These are phyloP conservation scores for Tetrapyrgos nigripes DNA, from an alignment of 1,284 basidiomycete species.

Conservation along the genomic window DNA sequence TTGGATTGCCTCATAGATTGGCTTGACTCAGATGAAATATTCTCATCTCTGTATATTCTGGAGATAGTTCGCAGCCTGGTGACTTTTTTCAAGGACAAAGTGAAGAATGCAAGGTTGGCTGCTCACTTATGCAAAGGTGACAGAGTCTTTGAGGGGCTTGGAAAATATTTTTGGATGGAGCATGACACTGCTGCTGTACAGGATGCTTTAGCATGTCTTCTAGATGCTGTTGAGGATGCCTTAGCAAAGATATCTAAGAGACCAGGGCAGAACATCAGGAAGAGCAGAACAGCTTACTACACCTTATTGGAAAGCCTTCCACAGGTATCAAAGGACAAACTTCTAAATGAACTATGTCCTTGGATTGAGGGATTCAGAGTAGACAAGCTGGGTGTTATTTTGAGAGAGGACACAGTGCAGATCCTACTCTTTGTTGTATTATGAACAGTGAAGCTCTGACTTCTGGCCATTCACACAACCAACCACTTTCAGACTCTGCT, in stretches of 20 bases:
- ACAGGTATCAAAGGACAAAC: neutral
- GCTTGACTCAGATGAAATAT: slow-evolving; percentile 1
- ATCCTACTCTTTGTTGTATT: neutral
- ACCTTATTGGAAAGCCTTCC: neutral
- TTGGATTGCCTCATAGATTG: slow-evolving; percentile 1
- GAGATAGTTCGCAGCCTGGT: neutral
- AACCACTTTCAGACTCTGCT: neutral
- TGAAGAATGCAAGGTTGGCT: too few relatives aligned
- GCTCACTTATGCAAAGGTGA: neutral
- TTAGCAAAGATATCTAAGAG: neutral
- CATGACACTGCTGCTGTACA: neutral
- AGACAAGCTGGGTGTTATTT: neutral
- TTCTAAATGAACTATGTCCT: neutral
- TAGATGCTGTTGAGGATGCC: neutral
- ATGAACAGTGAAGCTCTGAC: neutral
- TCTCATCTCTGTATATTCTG: neutral
- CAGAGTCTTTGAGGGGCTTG: neutral
- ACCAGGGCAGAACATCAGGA: too few relatives aligned
- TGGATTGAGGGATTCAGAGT: neutral
- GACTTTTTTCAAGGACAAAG: neutral
- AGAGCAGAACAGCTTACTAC: too few relatives aligned
- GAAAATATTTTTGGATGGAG: neutral
- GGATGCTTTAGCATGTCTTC: neutral
- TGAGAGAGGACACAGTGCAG: neutral
- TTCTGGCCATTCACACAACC: neutral